Evolutionary conservation across 2,329 filamentous ascomycete genomes (phyloP), one percentile per base, ranked within the genome.

Genomic region (Ascochyta koolunga): DNA sequence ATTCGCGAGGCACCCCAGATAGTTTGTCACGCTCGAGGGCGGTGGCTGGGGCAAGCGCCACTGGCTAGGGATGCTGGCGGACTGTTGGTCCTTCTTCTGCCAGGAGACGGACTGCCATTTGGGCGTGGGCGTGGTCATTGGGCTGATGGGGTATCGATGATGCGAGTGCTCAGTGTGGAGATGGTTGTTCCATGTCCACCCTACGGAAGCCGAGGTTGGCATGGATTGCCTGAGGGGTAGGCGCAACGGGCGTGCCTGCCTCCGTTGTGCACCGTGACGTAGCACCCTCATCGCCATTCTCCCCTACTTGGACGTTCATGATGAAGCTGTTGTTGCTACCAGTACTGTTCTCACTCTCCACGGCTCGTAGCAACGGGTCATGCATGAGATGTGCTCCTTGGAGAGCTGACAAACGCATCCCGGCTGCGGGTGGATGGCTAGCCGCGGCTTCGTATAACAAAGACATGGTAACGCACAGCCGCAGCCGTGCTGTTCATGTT

Each of bases 1-100:
- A 82, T 43, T 74, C 73, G n/a, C 77, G 73, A 2, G 83, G 83
- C 9, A 85, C 24, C 79, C 71, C 45, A 82, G 75, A 44, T 70
- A 61, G 50, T 62, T 70, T 42, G 67, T 66, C 18, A 65, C 58
- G 16, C 61, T 54, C 2, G 62, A n/a, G 37, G 64, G 35, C 0
- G 69, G 68, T 13, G 59, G 40, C 18, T 35, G 54, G 22, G 48
- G 54, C 37, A 82, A 65, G n/a, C 66, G 73, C 78, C 79, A 82
- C 62, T 72, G 72, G 38, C 62, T 58, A 4, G 79, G 79, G 50
- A 82, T 80, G 21, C 73, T 66, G 15, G 67, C 61, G 24, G 53
- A 59, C 43, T 76, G 76, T 58, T 80, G 69, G 31, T 73, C 70
- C 56, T 78, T 75, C 61, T 81, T 80, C 53, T 71, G 73, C 50